Evolutionary conservation across 164 flowering plant species (phyloP), one percentile per base, ranked within the genome.

Genomic region (Magnolia officinalis): DNA sequence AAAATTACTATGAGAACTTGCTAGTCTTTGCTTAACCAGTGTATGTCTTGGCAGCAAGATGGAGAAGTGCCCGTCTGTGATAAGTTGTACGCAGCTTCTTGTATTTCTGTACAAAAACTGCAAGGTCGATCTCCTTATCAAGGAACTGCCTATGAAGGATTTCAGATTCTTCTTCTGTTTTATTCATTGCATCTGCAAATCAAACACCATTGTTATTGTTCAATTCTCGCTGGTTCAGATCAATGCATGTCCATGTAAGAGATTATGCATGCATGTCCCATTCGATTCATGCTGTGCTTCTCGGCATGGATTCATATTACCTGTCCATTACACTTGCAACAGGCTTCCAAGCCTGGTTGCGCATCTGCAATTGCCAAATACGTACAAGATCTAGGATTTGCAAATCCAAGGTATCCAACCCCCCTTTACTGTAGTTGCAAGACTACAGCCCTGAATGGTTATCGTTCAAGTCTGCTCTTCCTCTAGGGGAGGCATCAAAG

Each of bases 111-210:
- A 92, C 82, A 80, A 96, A 96, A 6, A 81, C 74, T 6, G 75
- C 81, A 63, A 92, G 69, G 68, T 94, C 98, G 3, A 92, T 85
- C 86, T 94, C 97, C 81, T 82, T 82, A 19, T 86, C 87, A 45
- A 94, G 89, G 45, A 90, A 87, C 82, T 92, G 90, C 79, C 71
- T 77, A 75, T 94, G 96, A 69, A 92, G 83, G n/a, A 74, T 50
- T 65, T 96, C 99, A 19, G 94, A 92, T 82, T 94, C 99, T 66
- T 90, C 97, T 0, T 94, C 99, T 0, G 86, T 82, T 78, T 83
- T 82, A 61, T 85, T 83, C 92, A 89, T 89, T 4, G 91, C 84
- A 72, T 89, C 99, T 96, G 90, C 76, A 84, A 72, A 59, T 10
- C 72, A 45, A 76, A 4, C 59, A 74, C 59, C 72, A 73, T 21